Base-by-base conservation (phyloP, 139 green algal species). In the Gonium pectorale region DNA sequence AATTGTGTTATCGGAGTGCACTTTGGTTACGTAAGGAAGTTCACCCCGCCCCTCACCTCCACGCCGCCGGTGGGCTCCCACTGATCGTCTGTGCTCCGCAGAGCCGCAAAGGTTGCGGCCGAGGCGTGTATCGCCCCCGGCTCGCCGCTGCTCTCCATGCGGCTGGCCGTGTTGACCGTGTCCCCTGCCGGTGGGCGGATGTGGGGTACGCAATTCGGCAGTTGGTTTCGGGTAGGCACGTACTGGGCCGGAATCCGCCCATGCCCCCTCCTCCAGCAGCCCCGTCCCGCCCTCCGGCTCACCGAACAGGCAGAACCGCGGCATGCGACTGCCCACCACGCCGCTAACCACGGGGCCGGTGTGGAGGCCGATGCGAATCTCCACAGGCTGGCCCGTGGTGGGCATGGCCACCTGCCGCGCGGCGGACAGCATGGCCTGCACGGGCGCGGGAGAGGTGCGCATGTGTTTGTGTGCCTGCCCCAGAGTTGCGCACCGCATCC, bases 281-380 rank as follows among this genome's bases (percentile, higher is more conserved):
- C 49, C 49, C 17, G 49, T 56, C 17, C 49, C 49, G 49, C 49
- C 49, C n/a, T n/a, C n/a, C 19, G 54, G 38, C 35, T 17, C 67
- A n/a, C 80, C 68, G 29, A 70, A 86, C 17, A 80, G 67, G 38
- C 67, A 80, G 70, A 85, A 85, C 37, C 67, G 52, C 19, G 81
- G n/a, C n/a, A 87, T 69, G 37, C 54, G 54, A 26, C 60, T 74
- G 59, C 81, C 81, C 80, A n/a, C n/a, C n/a, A n/a, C n/a, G n/a
- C n/a, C 80, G 37, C 51, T 75, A 29, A 81, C 49, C 40, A 78
- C 75, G 11, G 80, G 68, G 31, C 80, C 56, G 44, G 27, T 70
- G 59, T 87, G 81, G n/a, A 87, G 52, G 22, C 81, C 81, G 24
- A 87, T 54, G 3, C 81, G 81, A 29, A 87, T 51, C 8, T 49